A percentile compares a stretch with the other conserved stretches of the same genome.
Evolutionary conservation across 2,329 filamentous ascomycete genomes (phyloP).

Genomic region (Neocatenulostroma microsporum): DNA sequence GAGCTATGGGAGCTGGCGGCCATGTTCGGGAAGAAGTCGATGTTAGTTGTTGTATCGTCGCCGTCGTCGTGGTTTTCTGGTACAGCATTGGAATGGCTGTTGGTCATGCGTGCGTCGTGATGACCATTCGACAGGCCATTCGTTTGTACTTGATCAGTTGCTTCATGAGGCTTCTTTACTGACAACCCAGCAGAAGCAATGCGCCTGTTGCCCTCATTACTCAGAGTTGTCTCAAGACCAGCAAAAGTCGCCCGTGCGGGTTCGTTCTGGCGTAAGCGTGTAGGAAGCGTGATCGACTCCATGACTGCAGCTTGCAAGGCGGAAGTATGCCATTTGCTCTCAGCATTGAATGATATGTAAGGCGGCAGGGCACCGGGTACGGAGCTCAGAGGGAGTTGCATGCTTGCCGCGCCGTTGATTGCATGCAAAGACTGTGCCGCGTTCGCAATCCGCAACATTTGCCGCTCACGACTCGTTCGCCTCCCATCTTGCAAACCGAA

Average conservation of each 20-base stretch:
- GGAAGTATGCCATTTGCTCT: conserved; percentile 71
- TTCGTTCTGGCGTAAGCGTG: conserved; percentile 52
- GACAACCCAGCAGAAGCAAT: conserved; percentile 68
- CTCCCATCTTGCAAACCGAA: conserved; percentile 68
- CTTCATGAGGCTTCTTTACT: conserved; percentile 40
- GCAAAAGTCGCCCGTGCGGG: conserved; percentile 47
- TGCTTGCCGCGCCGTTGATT: conserved; percentile 62
- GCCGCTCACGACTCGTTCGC: conserved; percentile 46
- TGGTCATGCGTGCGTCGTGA: conserved; percentile 26
- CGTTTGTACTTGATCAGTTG: conserved; percentile 21
- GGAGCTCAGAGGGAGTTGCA: conserved; percentile 67
- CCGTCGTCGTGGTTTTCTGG: conserved; percentile 15
- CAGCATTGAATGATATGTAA: conserved; percentile 51
- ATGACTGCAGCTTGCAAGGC: conserved; percentile 68
- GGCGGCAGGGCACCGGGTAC: conserved; percentile 50
- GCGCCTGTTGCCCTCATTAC: conserved; percentile 68
- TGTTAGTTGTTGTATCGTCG: conserved; percentile 17
- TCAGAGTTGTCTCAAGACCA: conserved; percentile 59
- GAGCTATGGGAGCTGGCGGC: conserved; percentile 3
- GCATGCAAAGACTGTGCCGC: conserved; percentile 63
- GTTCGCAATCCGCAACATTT: conserved; percentile 61
- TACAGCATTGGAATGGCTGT: conserved; percentile 23
- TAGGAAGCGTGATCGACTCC: conserved; percentile 71
- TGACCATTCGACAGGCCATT: conserved; percentile 20
- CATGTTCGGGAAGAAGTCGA: conserved; percentile 23